These are phyloP conservation scores for Alternaria incomplexa DNA, from an alignment of 2,329 filamentous ascomycete species.

Conservation along the genomic window DNA sequence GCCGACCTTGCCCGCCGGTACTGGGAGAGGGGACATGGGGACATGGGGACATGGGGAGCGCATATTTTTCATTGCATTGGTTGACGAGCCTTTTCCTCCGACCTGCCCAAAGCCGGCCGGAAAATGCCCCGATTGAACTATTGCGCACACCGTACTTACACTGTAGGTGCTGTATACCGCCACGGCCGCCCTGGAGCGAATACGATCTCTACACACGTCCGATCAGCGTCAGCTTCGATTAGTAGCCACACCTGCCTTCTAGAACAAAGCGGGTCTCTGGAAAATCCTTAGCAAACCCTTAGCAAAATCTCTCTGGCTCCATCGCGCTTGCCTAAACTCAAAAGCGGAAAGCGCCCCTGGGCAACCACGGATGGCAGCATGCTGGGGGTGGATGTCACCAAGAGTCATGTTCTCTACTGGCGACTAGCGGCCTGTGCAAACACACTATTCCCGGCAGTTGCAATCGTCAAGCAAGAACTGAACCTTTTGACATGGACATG, in stretches of 20 bases:
- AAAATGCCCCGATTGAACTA: not conserved
- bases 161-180: not conserved
- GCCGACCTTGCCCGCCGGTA: conserved; percentile 24
- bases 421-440: not conserved
- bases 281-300: conserved; percentile 25
- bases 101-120: not conserved
- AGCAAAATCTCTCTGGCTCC: conserved; percentile 19
- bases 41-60: not conserved
- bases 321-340: conserved; percentile 7
- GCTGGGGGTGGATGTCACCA: not conserved
- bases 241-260: conserved; percentile 28
- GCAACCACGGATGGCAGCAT: conserved; percentile 1
- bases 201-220: not conserved
- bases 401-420: not conserved
- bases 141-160: not conserved
- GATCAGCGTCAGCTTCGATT: conserved; percentile 2
- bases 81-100: not conserved
- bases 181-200: not conserved
- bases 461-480: not conserved
- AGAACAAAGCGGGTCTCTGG: conserved; percentile 37
- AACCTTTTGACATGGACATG: not conserved
- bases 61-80: not conserved
- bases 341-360: conserved; percentile 20
- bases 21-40: not conserved
- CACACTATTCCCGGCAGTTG: not conserved